A percentile compares a stretch with the other conserved stretches of the same genome.
These are phyloP conservation scores for Malassezia psittaci DNA, from an alignment of 1,284 basidiomycete genomes.

Conservation along the genomic window DNA sequence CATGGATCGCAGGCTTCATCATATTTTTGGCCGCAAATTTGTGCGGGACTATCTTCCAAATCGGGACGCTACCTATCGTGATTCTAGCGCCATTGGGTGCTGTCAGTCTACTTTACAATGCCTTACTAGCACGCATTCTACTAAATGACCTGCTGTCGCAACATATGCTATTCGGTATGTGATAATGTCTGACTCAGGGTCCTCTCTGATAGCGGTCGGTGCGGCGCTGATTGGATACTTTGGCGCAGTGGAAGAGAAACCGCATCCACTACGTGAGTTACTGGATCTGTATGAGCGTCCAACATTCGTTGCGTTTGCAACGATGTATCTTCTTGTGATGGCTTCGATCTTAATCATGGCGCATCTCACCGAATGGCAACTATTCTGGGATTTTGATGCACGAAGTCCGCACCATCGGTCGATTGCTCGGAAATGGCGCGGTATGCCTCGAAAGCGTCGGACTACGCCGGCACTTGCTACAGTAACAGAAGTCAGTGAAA, in stretches of 20 bases:
- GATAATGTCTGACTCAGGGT: constrained; percentile 50
- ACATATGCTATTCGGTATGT: constrained; percentile 62
- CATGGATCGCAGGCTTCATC: constrained; percentile 58
- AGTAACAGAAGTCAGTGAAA: constrained; percentile 44
- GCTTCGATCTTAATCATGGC: constrained; percentile 52
- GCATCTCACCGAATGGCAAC: constrained; percentile 45
- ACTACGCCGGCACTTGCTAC: constrained; percentile 40
- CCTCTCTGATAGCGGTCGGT: constrained; percentile 73
- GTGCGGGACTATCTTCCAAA: constrained; percentile 84
- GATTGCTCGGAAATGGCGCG: constrained; percentile 12
- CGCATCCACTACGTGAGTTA: constrained; percentile 78
- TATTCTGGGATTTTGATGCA: constrained; percentile 21
- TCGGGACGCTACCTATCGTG: constrained; percentile 62
- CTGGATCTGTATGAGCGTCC: constrained; percentile 66
- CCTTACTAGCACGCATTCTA: constrained; percentile 74
- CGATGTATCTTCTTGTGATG: constrained; percentile 57
- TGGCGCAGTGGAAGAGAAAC: constrained; percentile 80
- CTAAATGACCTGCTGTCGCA: constrained; percentile 76
- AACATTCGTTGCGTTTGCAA: constrained; percentile 63
- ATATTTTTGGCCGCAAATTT: constrained; percentile 63
- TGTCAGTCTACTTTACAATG: constrained; percentile 84
- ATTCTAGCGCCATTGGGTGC: constrained; percentile 65
- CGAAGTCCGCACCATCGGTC: constrained; percentile 8
- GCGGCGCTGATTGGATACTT: constrained; percentile 83
- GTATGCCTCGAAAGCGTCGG: constrained; percentile 21